phyloP scores from a whole-genome alignment of 1,284 basidiomycete species.

The Tilletiaria anomala region DNA sequence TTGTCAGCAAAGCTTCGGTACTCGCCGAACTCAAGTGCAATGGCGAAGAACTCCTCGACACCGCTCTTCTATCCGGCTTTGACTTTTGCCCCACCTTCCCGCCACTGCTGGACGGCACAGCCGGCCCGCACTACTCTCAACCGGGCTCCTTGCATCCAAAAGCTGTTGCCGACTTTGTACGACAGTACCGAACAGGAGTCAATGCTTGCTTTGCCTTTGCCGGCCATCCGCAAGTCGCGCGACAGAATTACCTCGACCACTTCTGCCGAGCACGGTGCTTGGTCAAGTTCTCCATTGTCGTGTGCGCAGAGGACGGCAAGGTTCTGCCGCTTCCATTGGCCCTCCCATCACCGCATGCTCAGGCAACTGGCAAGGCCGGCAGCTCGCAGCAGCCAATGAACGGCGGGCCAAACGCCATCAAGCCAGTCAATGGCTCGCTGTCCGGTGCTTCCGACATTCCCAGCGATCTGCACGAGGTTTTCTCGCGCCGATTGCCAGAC shows the following conservation, averaged over 20 bases:
- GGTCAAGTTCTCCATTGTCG: constrained; percentile 80
- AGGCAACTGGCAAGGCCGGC: not conserved
- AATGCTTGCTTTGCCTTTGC: constrained; percentile 25
- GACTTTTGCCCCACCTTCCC: constrained; percentile 72
- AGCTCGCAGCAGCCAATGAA: constrained; percentile 2
- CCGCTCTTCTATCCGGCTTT: constrained; percentile 79
- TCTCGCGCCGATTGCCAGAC: constrained; percentile 85
- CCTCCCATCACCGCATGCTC: constrained; percentile 43
- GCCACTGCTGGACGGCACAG: constrained; percentile 49
- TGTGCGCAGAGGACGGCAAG: constrained; percentile 69
- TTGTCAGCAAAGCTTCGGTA: constrained; percentile 64
- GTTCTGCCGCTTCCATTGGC: constrained; percentile 78
- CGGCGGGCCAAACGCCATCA: constrained; percentile 43
- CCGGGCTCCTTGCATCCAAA: too few relatives aligned
- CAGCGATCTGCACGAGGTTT: constrained; percentile 80
- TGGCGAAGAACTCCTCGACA: constrained; percentile 88
- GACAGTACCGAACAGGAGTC: not conserved
- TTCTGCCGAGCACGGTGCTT: constrained; percentile 81
- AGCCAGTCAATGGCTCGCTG: constrained; percentile 44
- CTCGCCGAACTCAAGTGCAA: constrained; percentile 59
- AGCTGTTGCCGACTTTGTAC: not conserved
- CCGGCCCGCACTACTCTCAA: too few relatives aligned
- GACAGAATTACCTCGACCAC: constrained; percentile 63
- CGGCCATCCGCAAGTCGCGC: constrained; percentile 55
- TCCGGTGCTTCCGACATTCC: constrained; percentile 67